Evolutionary conservation across 495 filamentous ascomycete genomes (phyloP).

Genomic region (Xylaria grammica): DNA sequence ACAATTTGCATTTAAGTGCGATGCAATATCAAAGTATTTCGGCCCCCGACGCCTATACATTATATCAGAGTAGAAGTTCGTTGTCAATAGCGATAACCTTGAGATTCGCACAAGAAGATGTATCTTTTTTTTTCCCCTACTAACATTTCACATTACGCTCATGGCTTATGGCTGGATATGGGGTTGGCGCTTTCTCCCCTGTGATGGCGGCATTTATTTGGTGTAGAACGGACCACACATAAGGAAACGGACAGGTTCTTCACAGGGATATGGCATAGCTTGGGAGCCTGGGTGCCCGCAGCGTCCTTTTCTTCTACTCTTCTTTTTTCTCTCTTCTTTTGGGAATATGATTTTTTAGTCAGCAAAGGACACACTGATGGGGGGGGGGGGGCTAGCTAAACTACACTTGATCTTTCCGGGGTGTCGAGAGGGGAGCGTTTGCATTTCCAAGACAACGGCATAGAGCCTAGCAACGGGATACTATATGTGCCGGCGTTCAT

Average conservation of each 20-base stretch:
- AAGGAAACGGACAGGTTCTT: slow-evolving; percentile 21
- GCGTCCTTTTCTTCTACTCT: slow-evolving; percentile 1
- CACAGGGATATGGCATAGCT: slow-evolving; percentile 20
- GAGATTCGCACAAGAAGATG: background rate
- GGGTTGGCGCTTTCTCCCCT: slow-evolving; percentile 19
- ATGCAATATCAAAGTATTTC: background rate
- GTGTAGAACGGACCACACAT: slow-evolving; percentile 25
- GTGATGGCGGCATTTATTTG: slow-evolving; percentile 15
- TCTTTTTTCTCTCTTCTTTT: background rate
- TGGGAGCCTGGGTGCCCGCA: background rate
- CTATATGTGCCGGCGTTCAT: slow-evolving; percentile 6
- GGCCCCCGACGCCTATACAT: background rate
- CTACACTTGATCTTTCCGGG: background rate
- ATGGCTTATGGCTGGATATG: slow-evolving; percentile 21
- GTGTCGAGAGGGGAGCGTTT: slow-evolving; percentile 17
- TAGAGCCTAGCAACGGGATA: slow-evolving; percentile 13
- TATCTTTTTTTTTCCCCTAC: background rate
- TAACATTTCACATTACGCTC: slow-evolving; percentile 14
- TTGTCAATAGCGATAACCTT: slow-evolving; percentile 7
- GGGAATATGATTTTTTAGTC: slow-evolving; percentile 7
- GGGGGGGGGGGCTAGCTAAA: too few relatives aligned
- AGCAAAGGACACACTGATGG: background rate
- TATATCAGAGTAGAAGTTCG: slow-evolving; percentile 11
- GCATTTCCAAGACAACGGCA: slow-evolving; percentile 6
- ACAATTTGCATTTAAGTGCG: slow-evolving; percentile 3